phyloP scores from a whole-genome alignment of 768 basidiomycete species.

The Kwoniella botswanensis region DNA sequence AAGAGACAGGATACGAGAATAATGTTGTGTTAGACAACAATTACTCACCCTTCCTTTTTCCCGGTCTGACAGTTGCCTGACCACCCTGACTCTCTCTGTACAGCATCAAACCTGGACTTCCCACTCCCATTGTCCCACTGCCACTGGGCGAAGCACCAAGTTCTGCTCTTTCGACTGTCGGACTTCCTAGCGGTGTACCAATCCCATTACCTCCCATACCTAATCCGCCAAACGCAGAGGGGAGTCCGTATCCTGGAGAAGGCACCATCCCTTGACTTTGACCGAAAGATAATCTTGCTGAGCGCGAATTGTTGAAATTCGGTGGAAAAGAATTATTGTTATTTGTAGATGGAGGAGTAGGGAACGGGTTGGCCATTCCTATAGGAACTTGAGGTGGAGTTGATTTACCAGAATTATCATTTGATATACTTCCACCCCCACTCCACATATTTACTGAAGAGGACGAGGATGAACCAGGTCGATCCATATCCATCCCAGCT shows the following conservation, averaged over 20 bases:
- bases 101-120: slow-evolving; percentile 50
- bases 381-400: slow-evolving; percentile 25
- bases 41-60: slow-evolving; percentile 49
- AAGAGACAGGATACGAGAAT: not conserved
- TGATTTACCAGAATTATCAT: slow-evolving; percentile 36
- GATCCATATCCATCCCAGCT: slow-evolving; percentile 54
- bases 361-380: slow-evolving; percentile 9
- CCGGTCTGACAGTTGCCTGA: slow-evolving; percentile 47
- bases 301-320: slow-evolving; percentile 7
- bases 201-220: slow-evolving; percentile 41
- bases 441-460: slow-evolving; percentile 19
- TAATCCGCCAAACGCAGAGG: slow-evolving; percentile 46
- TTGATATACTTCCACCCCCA: not conserved
- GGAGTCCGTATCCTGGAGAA: slow-evolving; percentile 43
- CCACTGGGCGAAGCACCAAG: slow-evolving; percentile 42
- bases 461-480: slow-evolving; percentile 34
- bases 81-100: slow-evolving; percentile 44
- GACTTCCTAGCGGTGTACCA: slow-evolving; percentile 48
- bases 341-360: slow-evolving; percentile 34
- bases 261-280: slow-evolving; percentile 40
- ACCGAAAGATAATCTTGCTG: slow-evolving; percentile 36
- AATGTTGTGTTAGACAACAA: too few relatives aligned
- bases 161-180: slow-evolving; percentile 47
- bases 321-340: slow-evolving; percentile 12
- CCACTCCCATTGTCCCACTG: slow-evolving; percentile 19